These are phyloP conservation scores for Potentilla sterilis DNA, from an alignment of 306 rosid genomes.

Conservation along the genomic window DNA sequence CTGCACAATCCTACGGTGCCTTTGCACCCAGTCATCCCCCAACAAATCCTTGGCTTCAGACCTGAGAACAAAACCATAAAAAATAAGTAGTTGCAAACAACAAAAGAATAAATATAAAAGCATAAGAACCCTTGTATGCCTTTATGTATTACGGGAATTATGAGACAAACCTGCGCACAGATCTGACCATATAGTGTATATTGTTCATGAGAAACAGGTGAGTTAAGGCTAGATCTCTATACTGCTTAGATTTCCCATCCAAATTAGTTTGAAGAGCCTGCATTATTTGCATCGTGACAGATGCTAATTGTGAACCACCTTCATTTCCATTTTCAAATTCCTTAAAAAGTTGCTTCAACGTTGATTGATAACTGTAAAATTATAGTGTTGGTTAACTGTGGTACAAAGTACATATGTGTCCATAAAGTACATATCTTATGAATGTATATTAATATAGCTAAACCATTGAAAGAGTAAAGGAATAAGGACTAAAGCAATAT, in stretches of 20 bases:
- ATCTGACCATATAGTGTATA: conserved; percentile 93
- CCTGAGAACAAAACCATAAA: conserved; percentile 40
- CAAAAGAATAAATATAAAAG: neutral
- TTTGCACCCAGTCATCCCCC: conserved; percentile 98
- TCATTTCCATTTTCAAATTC: conserved; percentile 74
- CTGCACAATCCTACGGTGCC: conserved; percentile 88
- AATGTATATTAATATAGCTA: neutral
- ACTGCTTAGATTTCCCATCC: conserved; percentile 94
- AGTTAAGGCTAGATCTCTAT: conserved; percentile 74
- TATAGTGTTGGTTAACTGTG: conserved; percentile 22
- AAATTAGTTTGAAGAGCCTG: conserved; percentile 94
- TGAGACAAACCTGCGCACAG: conserved; percentile 73
- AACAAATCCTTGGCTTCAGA: conserved; percentile 99
- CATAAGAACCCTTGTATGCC: conserved; percentile 15
- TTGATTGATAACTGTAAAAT: conserved; percentile 76
- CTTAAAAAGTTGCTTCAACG: conserved; percentile 92
- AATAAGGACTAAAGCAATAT: neutral
- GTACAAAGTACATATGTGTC: neutral
- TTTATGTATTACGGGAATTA: neutral
- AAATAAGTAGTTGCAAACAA: conserved; percentile 4
- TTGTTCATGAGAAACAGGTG: conserved; percentile 97
- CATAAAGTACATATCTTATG: neutral
- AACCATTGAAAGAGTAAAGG: neutral
- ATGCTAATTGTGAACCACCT: conserved; percentile 67
- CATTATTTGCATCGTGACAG: conserved; percentile 91